phyloP scores from a whole-genome alignment of 108 stramenopile genomes.

The Nitzschia sp. region DNA sequence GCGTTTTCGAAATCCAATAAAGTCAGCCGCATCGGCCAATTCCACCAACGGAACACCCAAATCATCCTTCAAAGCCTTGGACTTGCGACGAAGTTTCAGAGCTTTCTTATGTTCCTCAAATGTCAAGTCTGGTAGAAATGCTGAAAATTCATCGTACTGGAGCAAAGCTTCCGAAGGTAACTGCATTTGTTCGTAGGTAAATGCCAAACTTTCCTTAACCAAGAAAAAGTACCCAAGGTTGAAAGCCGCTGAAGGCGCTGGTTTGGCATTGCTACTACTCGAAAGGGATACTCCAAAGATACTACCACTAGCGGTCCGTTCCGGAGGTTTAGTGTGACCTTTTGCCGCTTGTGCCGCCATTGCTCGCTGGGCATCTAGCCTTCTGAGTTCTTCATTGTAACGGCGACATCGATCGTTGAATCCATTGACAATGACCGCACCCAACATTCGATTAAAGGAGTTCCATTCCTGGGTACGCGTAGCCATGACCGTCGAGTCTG shows the following conservation, averaged over 20 bases:
- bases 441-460: constrained; percentile 62
- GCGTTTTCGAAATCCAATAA: constrained; percentile 53
- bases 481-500: constrained; percentile 10
- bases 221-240: constrained; percentile 78
- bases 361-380: constrained; percentile 60
- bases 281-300: background rate
- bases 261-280: background rate
- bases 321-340: constrained; percentile 5
- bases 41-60: constrained; percentile 15
- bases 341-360: constrained; percentile 38
- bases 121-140: constrained; percentile 62
- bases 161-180: constrained; percentile 71
- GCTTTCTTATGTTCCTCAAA: constrained; percentile 24
- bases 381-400: constrained; percentile 75
- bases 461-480: constrained; percentile 71
- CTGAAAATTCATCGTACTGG: constrained; percentile 80
- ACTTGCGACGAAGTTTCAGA: constrained; percentile 15
- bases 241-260: constrained; percentile 33
- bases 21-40: constrained; percentile 66
- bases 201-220: constrained; percentile 82
- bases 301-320: background rate
- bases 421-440: constrained; percentile 63
- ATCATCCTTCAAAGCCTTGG: constrained; percentile 20
- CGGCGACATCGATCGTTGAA: constrained; percentile 69
- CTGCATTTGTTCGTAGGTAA: constrained; percentile 85